Percentiles rank a stretch among this genome's conserved stretches.
Evolutionary conservation across 139 green algal species (phyloP).

Genomic region (Coelastrella sp.): DNA sequence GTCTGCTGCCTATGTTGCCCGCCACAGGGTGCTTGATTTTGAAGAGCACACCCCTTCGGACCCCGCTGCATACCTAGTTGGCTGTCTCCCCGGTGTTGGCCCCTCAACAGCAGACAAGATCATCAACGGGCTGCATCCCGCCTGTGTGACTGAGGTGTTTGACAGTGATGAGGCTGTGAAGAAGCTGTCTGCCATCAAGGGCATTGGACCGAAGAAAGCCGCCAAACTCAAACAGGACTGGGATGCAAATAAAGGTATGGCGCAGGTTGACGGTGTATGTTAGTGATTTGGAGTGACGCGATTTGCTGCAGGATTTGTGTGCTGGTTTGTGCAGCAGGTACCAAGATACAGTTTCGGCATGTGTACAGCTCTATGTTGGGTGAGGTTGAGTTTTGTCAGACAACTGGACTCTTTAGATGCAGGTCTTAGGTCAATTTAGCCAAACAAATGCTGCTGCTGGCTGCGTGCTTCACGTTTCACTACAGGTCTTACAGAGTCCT

Average conservation of each 20-base stretch:
- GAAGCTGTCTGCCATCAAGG: background rate
- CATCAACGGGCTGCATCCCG: background rate
- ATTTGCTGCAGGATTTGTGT: no score
- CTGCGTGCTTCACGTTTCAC: background rate
- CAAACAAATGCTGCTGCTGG: slow-evolving; percentile 2
- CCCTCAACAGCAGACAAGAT: background rate
- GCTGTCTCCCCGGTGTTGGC: background rate
- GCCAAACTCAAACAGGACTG: background rate
- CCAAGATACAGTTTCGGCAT: no score
- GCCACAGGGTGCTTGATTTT: background rate
- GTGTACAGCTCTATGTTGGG: no score
- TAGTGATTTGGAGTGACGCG: no score
- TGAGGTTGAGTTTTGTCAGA: no score
- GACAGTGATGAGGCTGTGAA: background rate
- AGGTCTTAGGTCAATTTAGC: no score
- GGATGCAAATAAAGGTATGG: slow-evolving; percentile 21
- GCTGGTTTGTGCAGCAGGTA: no score
- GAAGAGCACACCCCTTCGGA: background rate
- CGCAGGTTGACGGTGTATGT: background rate
- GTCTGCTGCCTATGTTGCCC: no score
- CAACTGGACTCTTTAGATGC: no score
- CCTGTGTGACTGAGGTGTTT: background rate
- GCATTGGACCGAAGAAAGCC: slow-evolving; percentile 7
- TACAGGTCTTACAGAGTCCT: slow-evolving; percentile 4
- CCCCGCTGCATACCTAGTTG: background rate